A percentile compares a stretch with the other conserved stretches of the same genome.
These are phyloP conservation scores for Suillus ampliporus DNA, from an alignment of 768 basidiomycete genomes.

Conservation along the genomic window DNA sequence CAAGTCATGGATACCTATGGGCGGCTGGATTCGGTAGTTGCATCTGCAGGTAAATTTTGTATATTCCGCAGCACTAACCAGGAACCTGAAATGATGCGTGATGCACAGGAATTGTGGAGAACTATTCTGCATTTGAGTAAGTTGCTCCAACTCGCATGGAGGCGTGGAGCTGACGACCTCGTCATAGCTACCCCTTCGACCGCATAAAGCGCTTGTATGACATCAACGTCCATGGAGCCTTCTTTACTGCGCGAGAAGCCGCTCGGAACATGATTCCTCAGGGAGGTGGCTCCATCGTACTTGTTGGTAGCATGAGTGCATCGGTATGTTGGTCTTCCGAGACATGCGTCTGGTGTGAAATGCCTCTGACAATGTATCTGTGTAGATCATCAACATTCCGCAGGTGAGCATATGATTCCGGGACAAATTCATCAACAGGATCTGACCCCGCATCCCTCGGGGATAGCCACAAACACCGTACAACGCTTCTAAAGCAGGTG, in stretches of 20 bases:
- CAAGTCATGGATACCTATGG: conserved; percentile 69
- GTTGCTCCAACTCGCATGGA: conserved; percentile 26
- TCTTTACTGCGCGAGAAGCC: conserved; percentile 96
- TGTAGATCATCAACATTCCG: conserved; percentile 87
- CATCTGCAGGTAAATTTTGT: conserved; percentile 71
- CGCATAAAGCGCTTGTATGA: conserved; percentile 85
- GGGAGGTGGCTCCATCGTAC: conserved; percentile 79
- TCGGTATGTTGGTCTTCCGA: conserved; percentile 55
- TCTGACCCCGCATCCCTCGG: not conserved
- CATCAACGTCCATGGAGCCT: conserved; percentile 93
- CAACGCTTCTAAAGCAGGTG: conserved; percentile 93
- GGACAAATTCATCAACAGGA: not conserved
- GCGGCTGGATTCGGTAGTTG: conserved; percentile 81
- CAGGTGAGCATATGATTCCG: conserved; percentile 52
- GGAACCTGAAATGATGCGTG: conserved; percentile 10
- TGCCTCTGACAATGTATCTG: conserved; percentile 19
- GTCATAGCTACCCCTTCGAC: conserved; percentile 78
- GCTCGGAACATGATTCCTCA: conserved; percentile 89
- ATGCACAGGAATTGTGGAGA: conserved; percentile 78
- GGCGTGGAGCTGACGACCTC: conserved; percentile 18
- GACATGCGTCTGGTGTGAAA: conserved; percentile 12
- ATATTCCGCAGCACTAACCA: not conserved
- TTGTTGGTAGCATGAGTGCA: conserved; percentile 92
- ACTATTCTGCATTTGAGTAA: conserved; percentile 85
- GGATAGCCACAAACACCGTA: conserved; percentile 88